Percentiles rank a stretch among this genome's conserved stretches.
Evolutionary conservation across 2,329 filamentous ascomycete genomes (phyloP).

Genomic region (Grosmannia huntii): DNA sequence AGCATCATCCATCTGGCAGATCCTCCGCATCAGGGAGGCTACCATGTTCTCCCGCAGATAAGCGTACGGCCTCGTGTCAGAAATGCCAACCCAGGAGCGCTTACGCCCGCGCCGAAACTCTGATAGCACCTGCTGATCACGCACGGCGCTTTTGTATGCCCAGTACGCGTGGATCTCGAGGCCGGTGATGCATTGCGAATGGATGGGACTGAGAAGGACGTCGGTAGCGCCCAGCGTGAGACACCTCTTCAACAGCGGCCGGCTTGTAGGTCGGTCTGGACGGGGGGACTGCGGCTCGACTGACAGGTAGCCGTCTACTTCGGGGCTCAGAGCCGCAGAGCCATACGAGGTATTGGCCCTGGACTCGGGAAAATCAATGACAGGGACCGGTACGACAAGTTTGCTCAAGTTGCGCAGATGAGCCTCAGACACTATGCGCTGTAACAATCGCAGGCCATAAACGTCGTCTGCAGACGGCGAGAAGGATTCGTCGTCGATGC

Average conservation of each 20-base stretch:
- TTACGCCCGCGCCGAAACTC: constrained; percentile 66
- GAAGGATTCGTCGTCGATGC: constrained; percentile 20
- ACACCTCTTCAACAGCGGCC: constrained; percentile 50
- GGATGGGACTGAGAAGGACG: constrained; percentile 69
- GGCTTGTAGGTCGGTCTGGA: constrained; percentile 20
- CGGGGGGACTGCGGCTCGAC: not conserved
- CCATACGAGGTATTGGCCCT: not conserved
- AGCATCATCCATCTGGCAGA: constrained; percentile 53
- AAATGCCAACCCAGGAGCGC: constrained; percentile 81
- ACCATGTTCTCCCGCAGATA: constrained; percentile 92
- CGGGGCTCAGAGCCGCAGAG: not conserved
- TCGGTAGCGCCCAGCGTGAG: constrained; percentile 79
- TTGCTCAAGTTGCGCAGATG: constrained; percentile 43
- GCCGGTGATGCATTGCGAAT: constrained; percentile 58
- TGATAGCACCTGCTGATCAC: constrained; percentile 59
- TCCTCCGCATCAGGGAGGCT: constrained; percentile 76
- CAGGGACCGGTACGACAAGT: constrained; percentile 41
- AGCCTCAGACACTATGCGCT: constrained; percentile 44
- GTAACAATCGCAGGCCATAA: constrained; percentile 41
- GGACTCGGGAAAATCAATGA: constrained; percentile 30
- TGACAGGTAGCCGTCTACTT: not conserved
- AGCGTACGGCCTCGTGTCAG: constrained; percentile 74
- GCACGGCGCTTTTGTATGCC: constrained; percentile 61
- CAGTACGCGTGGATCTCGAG: constrained; percentile 76
- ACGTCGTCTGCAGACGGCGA: constrained; percentile 31